Evolutionary conservation across 208 protist species (phyloP).

Genomic region (Leishmania amazonensis): DNA sequence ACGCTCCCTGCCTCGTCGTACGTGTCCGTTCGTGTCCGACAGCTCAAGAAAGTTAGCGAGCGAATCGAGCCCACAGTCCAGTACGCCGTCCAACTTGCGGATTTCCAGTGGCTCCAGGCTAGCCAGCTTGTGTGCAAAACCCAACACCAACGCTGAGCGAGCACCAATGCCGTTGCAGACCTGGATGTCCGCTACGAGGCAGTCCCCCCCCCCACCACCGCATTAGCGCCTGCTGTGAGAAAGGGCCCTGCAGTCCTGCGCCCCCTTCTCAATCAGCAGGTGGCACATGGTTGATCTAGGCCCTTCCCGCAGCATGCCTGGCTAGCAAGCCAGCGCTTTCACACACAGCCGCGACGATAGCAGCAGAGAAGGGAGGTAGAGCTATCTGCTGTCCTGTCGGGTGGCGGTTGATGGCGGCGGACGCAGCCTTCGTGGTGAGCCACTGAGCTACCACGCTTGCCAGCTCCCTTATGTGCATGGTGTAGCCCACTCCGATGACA

Average conservation of each 20-base stretch:
- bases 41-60: slow-evolving; percentile 15
- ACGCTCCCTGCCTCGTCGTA: not conserved
- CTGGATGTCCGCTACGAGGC: slow-evolving; percentile 60
- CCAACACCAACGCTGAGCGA: slow-evolving; percentile 53
- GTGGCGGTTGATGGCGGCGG: slow-evolving; percentile 69
- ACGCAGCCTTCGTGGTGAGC: slow-evolving; percentile 25
- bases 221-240: slow-evolving; percentile 33
- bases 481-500: slow-evolving; percentile 59
- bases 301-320: slow-evolving; percentile 62
- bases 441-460: slow-evolving; percentile 45
- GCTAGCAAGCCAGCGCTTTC: slow-evolving; percentile 34
- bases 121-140: slow-evolving; percentile 15
- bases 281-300: slow-evolving; percentile 48
- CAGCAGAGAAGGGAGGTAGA: slow-evolving; percentile 49
- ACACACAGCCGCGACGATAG: slow-evolving; percentile 41
- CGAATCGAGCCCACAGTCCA: slow-evolving; percentile 46
- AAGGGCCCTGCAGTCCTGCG: slow-evolving; percentile 18
- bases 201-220: slow-evolving; percentile 51
- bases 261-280: slow-evolving; percentile 50
- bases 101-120: not conserved
- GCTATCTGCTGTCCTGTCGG: slow-evolving; percentile 40
- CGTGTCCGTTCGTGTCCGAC: not conserved
- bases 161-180: slow-evolving; percentile 58
- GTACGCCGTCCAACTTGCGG: slow-evolving; percentile 10
- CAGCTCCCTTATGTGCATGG: slow-evolving; percentile 62